A percentile compares a stretch with the other conserved stretches of the same genome.
Conservation (phyloP, 345 rosid species). For the thale cress (Arabidopsis thaliana) region DNA sequence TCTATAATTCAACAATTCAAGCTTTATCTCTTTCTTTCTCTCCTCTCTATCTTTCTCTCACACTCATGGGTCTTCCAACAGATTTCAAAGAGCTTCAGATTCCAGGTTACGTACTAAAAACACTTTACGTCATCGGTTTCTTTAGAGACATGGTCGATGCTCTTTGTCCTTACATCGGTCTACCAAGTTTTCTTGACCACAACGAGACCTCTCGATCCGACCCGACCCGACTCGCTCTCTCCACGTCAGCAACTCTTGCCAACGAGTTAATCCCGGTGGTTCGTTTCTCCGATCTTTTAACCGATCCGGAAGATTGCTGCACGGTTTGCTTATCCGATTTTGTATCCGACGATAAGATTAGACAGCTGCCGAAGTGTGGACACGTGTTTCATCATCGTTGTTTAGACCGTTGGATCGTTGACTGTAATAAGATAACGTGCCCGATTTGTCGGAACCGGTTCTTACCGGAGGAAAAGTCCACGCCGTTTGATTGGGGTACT, state of each 20-base stretch:
- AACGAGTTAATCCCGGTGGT: constrained; percentile 64
- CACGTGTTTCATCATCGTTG: constrained; percentile 72
- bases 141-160: constrained; percentile 52
- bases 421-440: constrained; percentile 62
- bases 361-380: constrained; percentile 56
- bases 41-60: constrained; percentile 23
- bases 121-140: constrained; percentile 61
- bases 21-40: constrained; percentile 13
- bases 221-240: not conserved
- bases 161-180: constrained; percentile 58
- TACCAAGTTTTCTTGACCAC: constrained; percentile 65
- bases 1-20: not conserved
- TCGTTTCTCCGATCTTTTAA: constrained; percentile 57
- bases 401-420: constrained; percentile 76
- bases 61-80: constrained; percentile 68
- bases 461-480: constrained; percentile 48
- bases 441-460: constrained; percentile 69
- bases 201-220: constrained; percentile 48
- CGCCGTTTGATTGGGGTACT: constrained; percentile 50
- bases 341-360: constrained; percentile 56
- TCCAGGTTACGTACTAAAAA: constrained; percentile 61
- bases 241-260: constrained; percentile 53
- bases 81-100: constrained; percentile 63
- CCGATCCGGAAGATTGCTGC: constrained; percentile 68
- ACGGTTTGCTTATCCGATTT: constrained; percentile 81